Conservation (phyloP, 441 rosid species). For the Omphalea diandra region DNA sequence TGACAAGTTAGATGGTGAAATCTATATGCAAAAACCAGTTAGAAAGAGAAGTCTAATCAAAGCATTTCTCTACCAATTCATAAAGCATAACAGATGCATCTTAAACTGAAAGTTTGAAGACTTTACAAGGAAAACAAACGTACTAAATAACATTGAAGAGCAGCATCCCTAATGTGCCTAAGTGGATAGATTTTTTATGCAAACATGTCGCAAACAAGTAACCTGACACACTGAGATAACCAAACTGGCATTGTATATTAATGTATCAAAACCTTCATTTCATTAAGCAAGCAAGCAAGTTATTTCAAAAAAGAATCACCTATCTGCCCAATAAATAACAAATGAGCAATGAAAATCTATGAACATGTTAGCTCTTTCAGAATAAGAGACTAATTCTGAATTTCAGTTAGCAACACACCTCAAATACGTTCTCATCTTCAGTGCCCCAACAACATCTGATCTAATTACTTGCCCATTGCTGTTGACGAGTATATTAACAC, state of each 20-base stretch:
- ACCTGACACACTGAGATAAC: not conserved
- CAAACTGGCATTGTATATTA: not conserved
- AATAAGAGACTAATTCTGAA: slow-evolving; percentile 1
- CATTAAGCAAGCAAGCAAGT: slow-evolving; percentile 4
- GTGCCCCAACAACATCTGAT: slow-evolving; percentile 96
- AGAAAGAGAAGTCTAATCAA: not conserved
- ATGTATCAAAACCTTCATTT: slow-evolving; percentile 2
- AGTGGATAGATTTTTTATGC: not conserved
- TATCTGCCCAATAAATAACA: slow-evolving; percentile 6
- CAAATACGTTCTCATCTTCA: slow-evolving; percentile 97
- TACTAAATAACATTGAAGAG: not conserved
- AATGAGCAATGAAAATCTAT: slow-evolving; percentile 6
- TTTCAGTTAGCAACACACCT: slow-evolving; percentile 45
- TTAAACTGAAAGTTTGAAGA: slow-evolving; percentile 4
- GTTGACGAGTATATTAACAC: slow-evolving; percentile 94
- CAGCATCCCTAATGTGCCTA: not conserved
- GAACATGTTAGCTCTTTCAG: not conserved
- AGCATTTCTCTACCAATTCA: slow-evolving; percentile 1
- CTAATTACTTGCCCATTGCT: slow-evolving; percentile 95
- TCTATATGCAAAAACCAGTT: not conserved
- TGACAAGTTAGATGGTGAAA: not conserved
- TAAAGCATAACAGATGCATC: not conserved
- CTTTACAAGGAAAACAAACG: not conserved
- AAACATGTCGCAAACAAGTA: not conserved
- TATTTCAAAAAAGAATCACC: not conserved